Conservation (phyloP, 768 basidiomycete species). For the Lactarius evosmus region DNA sequence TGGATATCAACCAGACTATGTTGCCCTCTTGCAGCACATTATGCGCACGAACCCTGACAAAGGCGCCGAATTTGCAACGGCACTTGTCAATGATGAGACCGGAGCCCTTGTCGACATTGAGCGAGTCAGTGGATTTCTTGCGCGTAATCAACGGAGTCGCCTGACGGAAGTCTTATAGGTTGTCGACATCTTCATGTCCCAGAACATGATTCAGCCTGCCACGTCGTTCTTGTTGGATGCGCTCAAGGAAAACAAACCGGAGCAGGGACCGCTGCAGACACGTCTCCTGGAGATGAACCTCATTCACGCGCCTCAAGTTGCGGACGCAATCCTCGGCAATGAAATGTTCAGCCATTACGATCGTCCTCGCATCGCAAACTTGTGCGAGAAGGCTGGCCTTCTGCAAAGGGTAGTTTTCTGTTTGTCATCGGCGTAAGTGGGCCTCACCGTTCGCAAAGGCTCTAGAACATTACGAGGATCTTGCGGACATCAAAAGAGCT, state of each 20-base stretch:
- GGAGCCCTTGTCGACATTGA: conserved; percentile 94
- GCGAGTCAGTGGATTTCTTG: conserved; percentile 49
- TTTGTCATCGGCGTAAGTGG: neutral
- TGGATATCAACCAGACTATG: conserved; percentile 89
- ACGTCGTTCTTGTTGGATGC: conserved; percentile 97
- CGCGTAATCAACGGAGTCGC: neutral
- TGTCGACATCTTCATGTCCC: conserved; percentile 98
- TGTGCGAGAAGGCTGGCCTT: conserved; percentile 97
- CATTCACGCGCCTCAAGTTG: conserved; percentile 95
- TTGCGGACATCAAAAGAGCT: conserved; percentile 98
- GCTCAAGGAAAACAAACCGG: conserved; percentile 96
- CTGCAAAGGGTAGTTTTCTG: conserved; percentile 71
- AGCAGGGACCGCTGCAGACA: conserved; percentile 94
- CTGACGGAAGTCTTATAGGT: conserved; percentile 47
- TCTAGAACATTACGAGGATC: conserved; percentile 95
- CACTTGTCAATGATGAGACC: conserved; percentile 88
- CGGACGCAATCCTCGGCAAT: conserved; percentile 97
- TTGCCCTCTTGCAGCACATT: conserved; percentile 87
- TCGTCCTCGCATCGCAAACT: conserved; percentile 91
- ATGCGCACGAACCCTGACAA: conserved; percentile 97
- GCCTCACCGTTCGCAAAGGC: conserved; percentile 53
- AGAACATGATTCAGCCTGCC: conserved; percentile 99
- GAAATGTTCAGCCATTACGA: conserved; percentile 99
- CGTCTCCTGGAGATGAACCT: conserved; percentile 98
- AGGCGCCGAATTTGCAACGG: conserved; percentile 95